phyloP scores from a whole-genome alignment of 768 basidiomycete species.

The Tubosaeta sp. region DNA sequence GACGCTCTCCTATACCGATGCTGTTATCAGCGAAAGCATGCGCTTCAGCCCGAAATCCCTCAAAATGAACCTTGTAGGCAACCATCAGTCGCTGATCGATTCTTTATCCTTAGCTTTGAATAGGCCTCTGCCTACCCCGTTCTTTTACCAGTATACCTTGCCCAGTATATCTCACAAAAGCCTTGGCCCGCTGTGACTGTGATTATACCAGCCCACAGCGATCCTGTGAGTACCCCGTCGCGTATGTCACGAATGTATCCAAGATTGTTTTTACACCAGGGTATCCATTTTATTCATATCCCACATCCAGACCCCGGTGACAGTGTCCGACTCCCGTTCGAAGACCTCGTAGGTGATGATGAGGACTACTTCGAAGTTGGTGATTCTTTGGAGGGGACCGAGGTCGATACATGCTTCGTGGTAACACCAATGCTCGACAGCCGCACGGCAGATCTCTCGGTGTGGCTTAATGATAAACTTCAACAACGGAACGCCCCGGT shows the following conservation, averaged over 20 bases:
- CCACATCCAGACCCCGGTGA: constrained; percentile 17
- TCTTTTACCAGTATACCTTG: constrained; percentile 60
- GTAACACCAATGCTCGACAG: constrained; percentile 20
- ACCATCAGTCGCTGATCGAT: constrained; percentile 1
- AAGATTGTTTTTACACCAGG: constrained; percentile 11
- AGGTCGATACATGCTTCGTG: constrained; percentile 12
- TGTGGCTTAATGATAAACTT: constrained; percentile 29
- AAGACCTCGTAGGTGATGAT: constrained; percentile 17
- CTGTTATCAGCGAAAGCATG: constrained; percentile 35
- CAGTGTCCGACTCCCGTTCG: constrained; percentile 18
- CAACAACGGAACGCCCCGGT: constrained; percentile 17
- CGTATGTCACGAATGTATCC: not conserved
- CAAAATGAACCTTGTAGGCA: constrained; percentile 42
- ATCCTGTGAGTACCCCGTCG: constrained; percentile 17
- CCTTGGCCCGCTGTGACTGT: constrained; percentile 29
- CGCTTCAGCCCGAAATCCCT: constrained; percentile 43
- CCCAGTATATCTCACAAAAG: constrained; percentile 39
- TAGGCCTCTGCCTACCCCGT: constrained; percentile 61
- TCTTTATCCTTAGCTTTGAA: constrained; percentile 4
- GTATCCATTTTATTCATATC: constrained; percentile 26
- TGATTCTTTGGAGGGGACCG: constrained; percentile 10
- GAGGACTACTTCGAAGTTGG: constrained; percentile 23
- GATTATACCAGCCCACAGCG: constrained; percentile 24
- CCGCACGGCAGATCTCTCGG: constrained; percentile 33
- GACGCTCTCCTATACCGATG: constrained; percentile 33